phyloP scores from a whole-genome alignment of 2,329 filamentous ascomycete genomes.

The Aspergillus sclerotialis region DNA sequence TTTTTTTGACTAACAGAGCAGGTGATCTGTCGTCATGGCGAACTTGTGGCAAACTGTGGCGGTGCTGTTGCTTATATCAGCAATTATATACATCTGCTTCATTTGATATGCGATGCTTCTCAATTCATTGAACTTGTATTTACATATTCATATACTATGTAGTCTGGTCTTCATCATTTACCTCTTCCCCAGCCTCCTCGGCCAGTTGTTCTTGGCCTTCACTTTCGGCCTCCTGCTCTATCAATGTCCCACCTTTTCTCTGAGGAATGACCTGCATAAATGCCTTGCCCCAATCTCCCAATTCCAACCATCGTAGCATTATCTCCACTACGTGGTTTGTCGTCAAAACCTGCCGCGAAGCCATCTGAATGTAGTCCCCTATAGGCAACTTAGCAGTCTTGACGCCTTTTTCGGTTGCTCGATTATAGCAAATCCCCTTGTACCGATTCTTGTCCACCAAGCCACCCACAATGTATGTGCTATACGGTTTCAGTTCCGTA shows the following conservation, averaged over 20 bases:
- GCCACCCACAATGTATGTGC: slow-evolving; percentile 87
- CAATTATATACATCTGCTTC: not conserved
- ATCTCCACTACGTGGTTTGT: slow-evolving; percentile 98
- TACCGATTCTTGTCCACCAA: slow-evolving; percentile 94
- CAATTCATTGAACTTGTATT: too few species aligned
- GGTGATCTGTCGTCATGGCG: slow-evolving; percentile 13
- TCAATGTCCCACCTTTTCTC: slow-evolving; percentile 73
- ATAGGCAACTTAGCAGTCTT: slow-evolving; percentile 89
- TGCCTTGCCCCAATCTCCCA: slow-evolving; percentile 82
- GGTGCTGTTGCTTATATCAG: not conserved
- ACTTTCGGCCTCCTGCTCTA: slow-evolving; percentile 13
- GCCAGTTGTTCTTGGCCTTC: slow-evolving; percentile 1
- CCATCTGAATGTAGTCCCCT: slow-evolving; percentile 90
- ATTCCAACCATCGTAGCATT: slow-evolving; percentile 87
- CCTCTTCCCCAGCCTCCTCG: slow-evolving; percentile 1
- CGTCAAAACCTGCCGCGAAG: slow-evolving; percentile 74
- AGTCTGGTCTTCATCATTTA: not conserved
- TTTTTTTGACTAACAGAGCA: slow-evolving; percentile 4
- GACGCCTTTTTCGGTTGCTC: slow-evolving; percentile 67
- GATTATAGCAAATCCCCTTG: slow-evolving; percentile 86
- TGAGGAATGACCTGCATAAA: slow-evolving; percentile 86
- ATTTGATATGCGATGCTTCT: too few species aligned
- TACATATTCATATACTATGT: too few species aligned
- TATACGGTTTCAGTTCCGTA: slow-evolving; percentile 74
- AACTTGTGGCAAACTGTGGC: slow-evolving; percentile 17